A percentile compares a stretch with the other conserved stretches of the same genome.
Conservation (phyloP, 345 rosid genomes). For the Orychophragmus violaceus region DNA sequence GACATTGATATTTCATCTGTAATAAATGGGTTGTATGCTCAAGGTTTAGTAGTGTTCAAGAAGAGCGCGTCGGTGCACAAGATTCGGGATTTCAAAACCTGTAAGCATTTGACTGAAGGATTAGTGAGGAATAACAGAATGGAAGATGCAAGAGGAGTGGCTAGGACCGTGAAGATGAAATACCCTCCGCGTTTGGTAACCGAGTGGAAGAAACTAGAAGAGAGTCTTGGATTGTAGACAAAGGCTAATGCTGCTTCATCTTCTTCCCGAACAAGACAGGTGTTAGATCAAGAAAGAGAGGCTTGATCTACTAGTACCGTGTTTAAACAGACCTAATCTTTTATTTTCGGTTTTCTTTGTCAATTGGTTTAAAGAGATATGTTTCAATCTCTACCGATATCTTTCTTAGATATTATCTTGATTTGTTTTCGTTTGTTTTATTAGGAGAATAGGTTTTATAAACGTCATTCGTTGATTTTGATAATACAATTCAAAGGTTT, state of each 20-base stretch:
- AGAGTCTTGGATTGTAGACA: conserved; percentile 43
- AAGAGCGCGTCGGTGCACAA: conserved; percentile 50
- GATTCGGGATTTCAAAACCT: conserved; percentile 56
- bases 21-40: conserved; percentile 42
- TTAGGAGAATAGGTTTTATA: no score
- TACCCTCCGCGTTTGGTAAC: conserved; percentile 52
- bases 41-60: conserved; percentile 54
- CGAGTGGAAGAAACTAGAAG: conserved; percentile 64
- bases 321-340: no score
- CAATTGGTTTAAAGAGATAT: no score
- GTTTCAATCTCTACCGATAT: no score
- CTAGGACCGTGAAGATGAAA: conserved; percentile 53
- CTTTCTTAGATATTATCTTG: no score
- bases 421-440: no score
- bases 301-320: neutral
- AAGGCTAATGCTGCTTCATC: conserved; percentile 9
- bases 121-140: conserved; percentile 53
- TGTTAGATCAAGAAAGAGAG: conserved; percentile 8
- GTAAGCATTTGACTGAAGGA: conserved; percentile 57
- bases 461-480: no score
- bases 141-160: conserved; percentile 62
- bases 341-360: no score
- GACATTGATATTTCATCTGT: conserved; percentile 52
- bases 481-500: no score
- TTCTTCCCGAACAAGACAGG: neutral